Evolutionary conservation across 2,329 filamentous ascomycete genomes (phyloP).

Genomic region (Paecilomyces fulvus): DNA sequence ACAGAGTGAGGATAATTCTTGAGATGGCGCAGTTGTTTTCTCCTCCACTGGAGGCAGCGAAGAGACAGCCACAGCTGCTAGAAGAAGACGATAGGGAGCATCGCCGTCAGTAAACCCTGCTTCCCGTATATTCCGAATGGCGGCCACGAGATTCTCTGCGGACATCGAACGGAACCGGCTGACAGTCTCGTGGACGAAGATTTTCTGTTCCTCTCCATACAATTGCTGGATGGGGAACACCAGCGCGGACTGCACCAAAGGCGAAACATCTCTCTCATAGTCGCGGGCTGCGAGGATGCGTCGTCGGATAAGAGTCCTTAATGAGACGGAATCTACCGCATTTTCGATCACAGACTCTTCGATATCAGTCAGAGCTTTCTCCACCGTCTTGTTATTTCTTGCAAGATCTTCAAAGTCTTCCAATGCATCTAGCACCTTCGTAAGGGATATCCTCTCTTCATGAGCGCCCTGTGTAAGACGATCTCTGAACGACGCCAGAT

Average conservation of each 20-base stretch:
- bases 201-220: slow-evolving; percentile 29
- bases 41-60: slow-evolving; percentile 27
- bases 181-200: slow-evolving; percentile 27
- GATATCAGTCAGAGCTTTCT: slow-evolving; percentile 27
- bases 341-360: slow-evolving; percentile 25
- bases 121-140: slow-evolving; percentile 22
- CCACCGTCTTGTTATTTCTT: slow-evolving; percentile 23
- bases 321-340: slow-evolving; percentile 21
- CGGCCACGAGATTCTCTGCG: slow-evolving; percentile 18
- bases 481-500: slow-evolving; percentile 27
- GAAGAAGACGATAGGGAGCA: slow-evolving; percentile 24
- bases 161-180: slow-evolving; percentile 27
- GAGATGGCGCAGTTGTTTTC: slow-evolving; percentile 27
- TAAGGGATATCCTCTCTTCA: slow-evolving; percentile 21
- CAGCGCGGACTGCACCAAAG: slow-evolving; percentile 25
- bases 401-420: slow-evolving; percentile 33
- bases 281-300: slow-evolving; percentile 25
- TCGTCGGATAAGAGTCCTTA: slow-evolving; percentile 23
- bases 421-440: slow-evolving; percentile 29
- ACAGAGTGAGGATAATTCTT: slow-evolving; percentile 29
- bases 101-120: slow-evolving; percentile 22
- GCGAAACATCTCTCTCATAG: slow-evolving; percentile 17
- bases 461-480: slow-evolving; percentile 26
- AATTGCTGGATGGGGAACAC: slow-evolving; percentile 27
- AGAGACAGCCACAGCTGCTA: slow-evolving; percentile 28